phyloP scores from a whole-genome alignment of 257 asterid genomes.

The Solanum tarijense region DNA sequence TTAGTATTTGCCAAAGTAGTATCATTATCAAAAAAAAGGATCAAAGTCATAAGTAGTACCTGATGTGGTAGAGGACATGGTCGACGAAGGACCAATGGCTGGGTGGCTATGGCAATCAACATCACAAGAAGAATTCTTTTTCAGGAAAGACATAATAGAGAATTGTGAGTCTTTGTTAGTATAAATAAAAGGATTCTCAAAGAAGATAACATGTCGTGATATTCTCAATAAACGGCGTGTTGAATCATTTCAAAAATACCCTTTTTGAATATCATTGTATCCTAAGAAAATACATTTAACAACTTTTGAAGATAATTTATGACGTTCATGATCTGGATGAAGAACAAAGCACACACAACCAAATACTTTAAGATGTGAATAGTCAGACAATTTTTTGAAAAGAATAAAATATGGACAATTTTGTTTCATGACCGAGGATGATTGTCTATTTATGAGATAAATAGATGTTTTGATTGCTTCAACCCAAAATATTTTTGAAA shows the following conservation, averaged over 20 bases:
- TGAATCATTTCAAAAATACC: neutral
- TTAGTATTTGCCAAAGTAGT: neutral
- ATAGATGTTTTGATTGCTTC: neutral
- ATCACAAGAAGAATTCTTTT: neutral
- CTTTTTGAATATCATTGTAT: neutral
- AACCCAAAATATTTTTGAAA: neutral
- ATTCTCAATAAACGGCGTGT: neutral
- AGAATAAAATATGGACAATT: neutral
- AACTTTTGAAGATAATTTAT: neutral
- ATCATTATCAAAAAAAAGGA: neutral
- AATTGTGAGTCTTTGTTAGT: neutral
- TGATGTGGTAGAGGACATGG: neutral
- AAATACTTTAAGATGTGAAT: neutral
- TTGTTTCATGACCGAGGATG: neutral
- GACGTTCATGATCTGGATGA: neutral
- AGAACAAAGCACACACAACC: neutral
- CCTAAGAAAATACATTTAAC: neutral
- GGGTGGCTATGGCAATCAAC: neutral
- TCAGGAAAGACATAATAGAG: neutral
- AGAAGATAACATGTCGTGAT: neutral
- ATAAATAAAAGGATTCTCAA: neutral
- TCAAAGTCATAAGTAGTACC: neutral
- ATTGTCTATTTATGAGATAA: slow-evolving; percentile 1
- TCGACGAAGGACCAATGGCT: neutral
- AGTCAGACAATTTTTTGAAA: neutral